Percentiles rank a stretch among this genome's conserved stretches.
These are phyloP conservation scores for Aureobasidium sp. DNA, from an alignment of 2,329 filamentous ascomycete genomes.

Conservation along the genomic window DNA sequence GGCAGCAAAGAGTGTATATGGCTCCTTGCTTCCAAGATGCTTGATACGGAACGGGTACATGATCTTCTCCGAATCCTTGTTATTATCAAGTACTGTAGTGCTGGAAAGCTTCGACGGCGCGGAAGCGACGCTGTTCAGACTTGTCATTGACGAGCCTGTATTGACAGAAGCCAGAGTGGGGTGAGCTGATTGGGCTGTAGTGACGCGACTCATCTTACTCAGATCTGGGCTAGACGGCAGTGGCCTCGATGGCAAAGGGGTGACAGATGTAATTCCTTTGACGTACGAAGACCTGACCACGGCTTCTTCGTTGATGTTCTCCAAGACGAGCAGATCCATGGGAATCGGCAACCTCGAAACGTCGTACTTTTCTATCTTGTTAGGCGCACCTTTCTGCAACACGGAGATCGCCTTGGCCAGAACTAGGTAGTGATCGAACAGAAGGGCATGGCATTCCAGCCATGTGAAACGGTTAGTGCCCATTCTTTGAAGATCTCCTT, in stretches of 20 bases:
- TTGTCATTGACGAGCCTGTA: constrained; percentile 55
- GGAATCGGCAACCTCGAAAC: constrained; percentile 93
- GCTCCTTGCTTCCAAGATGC: constrained; percentile 78
- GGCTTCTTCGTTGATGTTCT: constrained; percentile 86
- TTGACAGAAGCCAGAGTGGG: constrained; percentile 57
- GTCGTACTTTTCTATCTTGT: constrained; percentile 79
- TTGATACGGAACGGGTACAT: constrained; percentile 94
- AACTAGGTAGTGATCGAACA: constrained; percentile 96
- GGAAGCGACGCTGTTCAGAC: constrained; percentile 45
- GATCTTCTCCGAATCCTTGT: constrained; percentile 68
- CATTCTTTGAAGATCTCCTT: constrained; percentile 83
- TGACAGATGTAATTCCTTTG: constrained; percentile 64
- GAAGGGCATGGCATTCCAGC: constrained; percentile 85
- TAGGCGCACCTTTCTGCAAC: constrained; percentile 55
- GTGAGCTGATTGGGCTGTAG: constrained; percentile 38
- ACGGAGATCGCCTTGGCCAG: constrained; percentile 66
- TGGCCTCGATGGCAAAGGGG: constrained; percentile 49
- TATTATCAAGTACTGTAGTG: constrained; percentile 43
- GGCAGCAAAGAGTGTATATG: constrained; percentile 83
- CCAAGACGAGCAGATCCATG: constrained; percentile 89
- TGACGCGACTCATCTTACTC: constrained; percentile 44
- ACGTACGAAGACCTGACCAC: constrained; percentile 67
- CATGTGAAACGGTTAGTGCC: constrained; percentile 85
- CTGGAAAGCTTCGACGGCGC: constrained; percentile 31
- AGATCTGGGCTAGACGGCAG: constrained; percentile 19